phyloP scores from a whole-genome alignment of 2,329 filamentous ascomycete species.

The Cephalotrichum gorgonifer region DNA sequence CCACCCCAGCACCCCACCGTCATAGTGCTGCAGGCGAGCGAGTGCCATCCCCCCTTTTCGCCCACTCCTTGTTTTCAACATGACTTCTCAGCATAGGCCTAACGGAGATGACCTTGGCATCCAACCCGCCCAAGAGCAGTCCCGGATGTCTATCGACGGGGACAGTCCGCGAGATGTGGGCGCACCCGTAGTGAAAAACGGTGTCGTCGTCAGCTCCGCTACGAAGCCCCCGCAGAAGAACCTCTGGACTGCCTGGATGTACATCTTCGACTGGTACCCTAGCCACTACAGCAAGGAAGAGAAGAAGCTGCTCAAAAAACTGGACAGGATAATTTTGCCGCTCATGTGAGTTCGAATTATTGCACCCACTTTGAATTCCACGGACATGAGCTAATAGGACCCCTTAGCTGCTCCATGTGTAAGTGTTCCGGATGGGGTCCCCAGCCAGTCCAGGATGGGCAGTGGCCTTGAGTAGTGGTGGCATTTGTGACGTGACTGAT shows the following conservation, averaged over 20 bases:
- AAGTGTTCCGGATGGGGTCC: neutral
- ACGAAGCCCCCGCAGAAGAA: constrained; percentile 5
- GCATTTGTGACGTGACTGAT: neutral
- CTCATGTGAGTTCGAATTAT: neutral
- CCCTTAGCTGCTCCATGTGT: neutral
- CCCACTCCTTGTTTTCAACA: too few species aligned
- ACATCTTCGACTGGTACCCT: constrained; percentile 21
- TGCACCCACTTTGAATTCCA: neutral
- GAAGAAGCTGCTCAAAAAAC: constrained; percentile 14
- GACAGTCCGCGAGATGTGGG: neutral
- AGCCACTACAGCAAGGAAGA: constrained; percentile 19
- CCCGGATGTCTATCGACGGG: neutral
- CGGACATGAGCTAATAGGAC: neutral
- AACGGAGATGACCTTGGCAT: neutral
- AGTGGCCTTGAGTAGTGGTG: neutral
- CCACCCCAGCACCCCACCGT: neutral
- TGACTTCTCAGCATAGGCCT: neutral
- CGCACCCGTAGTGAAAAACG: constrained; percentile 8
- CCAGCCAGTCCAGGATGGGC: neutral
- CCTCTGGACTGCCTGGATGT: constrained; percentile 15
- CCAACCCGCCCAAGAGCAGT: neutral
- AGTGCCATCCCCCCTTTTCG: neutral
- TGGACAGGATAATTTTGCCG: constrained; percentile 13
- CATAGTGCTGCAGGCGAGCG: neutral
- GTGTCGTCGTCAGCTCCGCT: constrained; percentile 15